Evolutionary conservation across 768 basidiomycete genomes (phyloP).

Genomic region (Kwoniella sp.): DNA sequence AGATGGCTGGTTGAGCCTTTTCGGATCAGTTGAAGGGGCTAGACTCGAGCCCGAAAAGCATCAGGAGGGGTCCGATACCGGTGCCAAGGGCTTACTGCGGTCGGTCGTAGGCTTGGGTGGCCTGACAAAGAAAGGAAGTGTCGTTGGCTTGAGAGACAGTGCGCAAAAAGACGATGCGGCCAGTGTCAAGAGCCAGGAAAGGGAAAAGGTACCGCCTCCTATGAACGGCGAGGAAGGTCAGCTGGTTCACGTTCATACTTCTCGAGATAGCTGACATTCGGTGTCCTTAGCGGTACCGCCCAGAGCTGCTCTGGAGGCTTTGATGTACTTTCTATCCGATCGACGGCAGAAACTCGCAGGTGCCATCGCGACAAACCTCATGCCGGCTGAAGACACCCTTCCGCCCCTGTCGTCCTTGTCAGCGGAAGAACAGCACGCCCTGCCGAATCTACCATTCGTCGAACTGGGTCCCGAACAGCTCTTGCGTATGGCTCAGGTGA

Average conservation of each 20-base stretch:
- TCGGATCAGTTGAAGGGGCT: conserved; percentile 61
- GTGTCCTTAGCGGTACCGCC: conserved; percentile 29
- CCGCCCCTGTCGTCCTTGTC: conserved; percentile 57
- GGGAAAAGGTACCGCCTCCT: conserved; percentile 14
- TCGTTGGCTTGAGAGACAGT: conserved; percentile 48
- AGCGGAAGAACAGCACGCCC: conserved; percentile 59
- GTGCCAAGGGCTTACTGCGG: conserved; percentile 33
- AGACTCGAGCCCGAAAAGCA: conserved; percentile 43
- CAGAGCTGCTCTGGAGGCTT: conserved; percentile 65
- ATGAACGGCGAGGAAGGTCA: conserved; percentile 36
- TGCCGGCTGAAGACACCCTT: conserved; percentile 64
- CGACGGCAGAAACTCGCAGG: conserved; percentile 78
- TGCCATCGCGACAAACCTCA: conserved; percentile 67
- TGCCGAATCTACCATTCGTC: conserved; percentile 70
- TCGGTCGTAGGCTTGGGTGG: conserved; percentile 21
- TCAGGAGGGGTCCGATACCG: conserved; percentile 29
- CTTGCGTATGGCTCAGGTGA: conserved; percentile 81
- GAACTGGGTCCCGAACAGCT: conserved; percentile 77
- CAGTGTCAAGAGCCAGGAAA: conserved; percentile 6
- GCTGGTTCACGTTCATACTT: neutral
- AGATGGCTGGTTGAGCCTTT: conserved; percentile 73
- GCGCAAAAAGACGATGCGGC: conserved; percentile 24
- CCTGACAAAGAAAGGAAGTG: conserved; percentile 40
- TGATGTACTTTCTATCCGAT: conserved; percentile 82
- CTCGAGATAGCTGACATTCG: conserved; percentile 1